A percentile compares a stretch with the other conserved stretches of the same genome.
Evolutionary conservation across 257 asterid genomes (phyloP).

Genomic region (Datura wrightii): DNA sequence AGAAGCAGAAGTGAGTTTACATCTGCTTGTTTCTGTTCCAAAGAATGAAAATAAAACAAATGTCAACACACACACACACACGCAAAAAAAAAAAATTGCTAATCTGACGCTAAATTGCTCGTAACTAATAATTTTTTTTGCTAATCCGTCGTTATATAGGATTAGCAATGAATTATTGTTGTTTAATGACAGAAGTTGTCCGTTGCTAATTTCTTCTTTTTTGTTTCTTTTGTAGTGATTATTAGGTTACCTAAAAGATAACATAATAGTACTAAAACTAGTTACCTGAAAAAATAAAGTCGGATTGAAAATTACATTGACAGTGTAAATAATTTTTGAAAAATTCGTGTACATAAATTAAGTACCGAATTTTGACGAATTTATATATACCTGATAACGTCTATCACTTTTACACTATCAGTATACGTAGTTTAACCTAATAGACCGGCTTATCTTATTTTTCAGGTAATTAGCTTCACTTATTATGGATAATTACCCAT

Average conservation of each 20-base stretch:
- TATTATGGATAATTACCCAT: not conserved
- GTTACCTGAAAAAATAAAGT: not conserved
- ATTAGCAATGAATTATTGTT: not conserved
- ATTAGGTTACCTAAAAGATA: not conserved
- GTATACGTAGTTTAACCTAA: not conserved
- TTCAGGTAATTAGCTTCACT: not conserved
- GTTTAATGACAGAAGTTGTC: not conserved
- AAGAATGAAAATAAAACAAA: not conserved
- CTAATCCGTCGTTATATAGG: not conserved
- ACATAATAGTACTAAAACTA: not conserved
- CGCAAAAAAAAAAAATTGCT: not conserved
- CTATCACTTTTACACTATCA: not conserved
- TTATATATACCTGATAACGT: not conserved
- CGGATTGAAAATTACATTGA: not conserved
- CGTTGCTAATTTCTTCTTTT: not conserved
- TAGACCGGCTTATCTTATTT: not conserved
- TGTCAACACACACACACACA: not conserved
- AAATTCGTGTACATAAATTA: not conserved
- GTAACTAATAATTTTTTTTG: not conserved
- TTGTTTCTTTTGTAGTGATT: not conserved
- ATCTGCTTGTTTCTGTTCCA: slow-evolving; percentile 53
- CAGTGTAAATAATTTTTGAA: not conserved
- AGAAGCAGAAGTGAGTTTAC: slow-evolving; percentile 45
- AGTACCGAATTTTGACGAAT: not conserved
- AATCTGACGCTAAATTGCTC: not conserved